These are phyloP conservation scores for Nemania sp. DNA, from an alignment of 2,329 filamentous ascomycete species.

Conservation along the genomic window DNA sequence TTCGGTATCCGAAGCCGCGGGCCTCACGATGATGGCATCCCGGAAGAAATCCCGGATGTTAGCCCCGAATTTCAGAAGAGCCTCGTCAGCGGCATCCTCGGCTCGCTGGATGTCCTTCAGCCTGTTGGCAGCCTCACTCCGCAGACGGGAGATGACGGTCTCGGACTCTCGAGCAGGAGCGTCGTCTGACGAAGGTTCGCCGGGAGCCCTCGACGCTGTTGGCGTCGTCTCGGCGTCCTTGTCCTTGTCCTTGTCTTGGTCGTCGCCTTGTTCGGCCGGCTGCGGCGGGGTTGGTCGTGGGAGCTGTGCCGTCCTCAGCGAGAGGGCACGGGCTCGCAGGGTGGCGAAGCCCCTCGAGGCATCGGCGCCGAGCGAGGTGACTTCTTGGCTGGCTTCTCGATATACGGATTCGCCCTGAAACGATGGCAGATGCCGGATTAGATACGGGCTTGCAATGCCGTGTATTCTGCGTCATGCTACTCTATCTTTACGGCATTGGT, in stretches of 20 bases:
- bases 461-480: background rate
- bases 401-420: slow-evolving; percentile 77
- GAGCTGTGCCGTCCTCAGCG: slow-evolving; percentile 57
- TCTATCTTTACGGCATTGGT: background rate
- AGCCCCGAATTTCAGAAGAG: slow-evolving; percentile 85
- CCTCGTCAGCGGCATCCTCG: slow-evolving; percentile 95
- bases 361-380: slow-evolving; percentile 76
- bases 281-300: slow-evolving; percentile 33
- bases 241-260: slow-evolving; percentile 38
- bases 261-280: slow-evolving; percentile 37
- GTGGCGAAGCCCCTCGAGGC: slow-evolving; percentile 80
- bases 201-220: slow-evolving; percentile 45
- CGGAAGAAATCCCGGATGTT: slow-evolving; percentile 88
- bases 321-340: slow-evolving; percentile 75
- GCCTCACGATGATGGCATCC: slow-evolving; percentile 87
- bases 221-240: slow-evolving; percentile 49
- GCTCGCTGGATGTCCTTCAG: slow-evolving; percentile 88
- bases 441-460: background rate
- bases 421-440: slow-evolving; percentile 28
- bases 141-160: slow-evolving; percentile 76
- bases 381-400: slow-evolving; percentile 84
- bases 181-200: slow-evolving; percentile 44
- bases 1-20: slow-evolving; percentile 62
- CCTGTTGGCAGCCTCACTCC: slow-evolving; percentile 76
- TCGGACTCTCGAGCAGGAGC: slow-evolving; percentile 53